Base-by-base conservation (phyloP, 1,284 basidiomycete species). In the Phylloboletellus chloephorus region DNA sequence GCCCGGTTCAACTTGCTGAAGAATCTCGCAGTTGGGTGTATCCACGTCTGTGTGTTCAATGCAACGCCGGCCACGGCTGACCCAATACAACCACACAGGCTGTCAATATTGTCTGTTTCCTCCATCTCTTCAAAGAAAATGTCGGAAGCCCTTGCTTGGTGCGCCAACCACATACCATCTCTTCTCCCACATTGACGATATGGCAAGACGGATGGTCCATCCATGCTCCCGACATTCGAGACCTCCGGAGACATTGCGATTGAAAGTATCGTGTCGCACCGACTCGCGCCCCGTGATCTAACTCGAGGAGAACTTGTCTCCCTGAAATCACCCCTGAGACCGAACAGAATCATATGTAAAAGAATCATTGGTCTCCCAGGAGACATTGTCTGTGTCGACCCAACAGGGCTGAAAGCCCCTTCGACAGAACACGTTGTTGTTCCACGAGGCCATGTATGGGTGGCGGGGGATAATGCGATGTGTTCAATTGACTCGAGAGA, bases 321-420 rank as follows among this genome's bases (percentile, higher is more conserved):
- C 9, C 73, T 88, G 29, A 70, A 73, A 34, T 90, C 87, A 2
- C 93, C 93, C 4, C 63, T 81, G 31, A 73, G 85, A 50, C 87
- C 86, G 0, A 64, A 66, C 1, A 74, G 77, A 32, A 69, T 81
- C 17, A 78, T 97, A 16, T 95, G 92, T 67, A 98, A 98, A 68
- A 80, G 95, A 29, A 72, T 98, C 11, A 71, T 97, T 15, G 95
- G 92, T 0, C 66, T 98, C 13, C 85, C 90, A 15, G 95, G 95
- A 2, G 95, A 98, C 61, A 68, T 85, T 15, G 63, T 98, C 17
- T 91, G 90, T 49, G 80, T 95, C 20, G 92, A 98, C 71, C 94
- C 72, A 31, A 82, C 79, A 4, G 79, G 80, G n/a, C 51, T 66
- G 45, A 65, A 66, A 49, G 74, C 78, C 15, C 74, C 74, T 16